Conservation (phyloP, 306 rosid species). For the Cucurbita pepo region DNA sequence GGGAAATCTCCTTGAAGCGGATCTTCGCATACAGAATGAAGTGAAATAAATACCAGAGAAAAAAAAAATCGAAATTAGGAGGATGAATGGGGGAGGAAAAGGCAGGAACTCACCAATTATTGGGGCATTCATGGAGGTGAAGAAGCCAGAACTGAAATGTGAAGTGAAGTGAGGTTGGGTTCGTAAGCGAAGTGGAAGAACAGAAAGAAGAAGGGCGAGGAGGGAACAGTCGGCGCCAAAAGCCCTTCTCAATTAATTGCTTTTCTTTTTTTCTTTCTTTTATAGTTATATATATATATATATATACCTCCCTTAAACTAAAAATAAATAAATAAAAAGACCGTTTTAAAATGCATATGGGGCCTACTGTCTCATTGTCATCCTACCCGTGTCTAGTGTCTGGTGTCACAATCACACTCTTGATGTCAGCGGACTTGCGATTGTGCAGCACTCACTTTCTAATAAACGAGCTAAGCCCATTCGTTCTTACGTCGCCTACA, state of each 20-base stretch:
- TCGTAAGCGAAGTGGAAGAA: background rate
- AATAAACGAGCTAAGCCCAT: too few species aligned
- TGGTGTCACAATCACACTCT: too few species aligned
- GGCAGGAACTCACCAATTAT: conserved; percentile 37
- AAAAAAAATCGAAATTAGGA: background rate
- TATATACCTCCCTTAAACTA: too few species aligned
- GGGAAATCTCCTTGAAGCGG: conserved; percentile 95
- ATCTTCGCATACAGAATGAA: conserved; percentile 15
- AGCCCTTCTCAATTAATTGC: background rate
- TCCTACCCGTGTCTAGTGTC: too few species aligned
- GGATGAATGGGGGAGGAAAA: background rate
- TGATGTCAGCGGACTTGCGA: too few species aligned
- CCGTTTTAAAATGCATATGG: too few species aligned
- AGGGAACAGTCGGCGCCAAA: background rate
- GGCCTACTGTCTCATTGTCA: too few species aligned
- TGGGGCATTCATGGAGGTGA: conserved; percentile 34
- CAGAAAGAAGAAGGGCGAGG: background rate
- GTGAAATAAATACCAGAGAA: background rate
- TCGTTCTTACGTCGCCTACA: too few species aligned
- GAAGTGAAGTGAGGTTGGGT: background rate
- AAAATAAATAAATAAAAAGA: too few species aligned
- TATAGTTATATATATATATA: too few species aligned
- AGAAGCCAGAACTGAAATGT: background rate
- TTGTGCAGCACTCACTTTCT: too few species aligned
- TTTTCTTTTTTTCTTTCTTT: too few species aligned